Evolutionary conservation across 805 yeast species (phyloP).

Genomic region (Kodamaea laetipori): DNA sequence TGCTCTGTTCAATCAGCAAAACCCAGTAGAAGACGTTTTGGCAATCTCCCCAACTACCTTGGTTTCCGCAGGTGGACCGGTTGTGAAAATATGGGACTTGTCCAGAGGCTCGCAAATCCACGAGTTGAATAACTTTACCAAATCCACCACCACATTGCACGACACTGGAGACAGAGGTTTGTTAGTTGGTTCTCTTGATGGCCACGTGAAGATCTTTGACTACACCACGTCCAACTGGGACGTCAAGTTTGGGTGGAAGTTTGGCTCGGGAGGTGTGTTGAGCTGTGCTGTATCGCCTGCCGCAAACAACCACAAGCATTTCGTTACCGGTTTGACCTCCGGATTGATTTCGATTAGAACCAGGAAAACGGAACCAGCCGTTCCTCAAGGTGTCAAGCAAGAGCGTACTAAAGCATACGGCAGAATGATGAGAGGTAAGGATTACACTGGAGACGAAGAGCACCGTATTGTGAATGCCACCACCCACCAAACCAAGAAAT

Average conservation of each 20-base stretch:
- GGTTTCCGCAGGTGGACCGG: slow-evolving; percentile 78
- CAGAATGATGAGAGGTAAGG: slow-evolving; percentile 87
- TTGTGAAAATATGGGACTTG: slow-evolving; percentile 89
- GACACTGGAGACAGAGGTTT: slow-evolving; percentile 76
- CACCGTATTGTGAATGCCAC: slow-evolving; percentile 66
- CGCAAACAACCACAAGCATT: slow-evolving; percentile 61
- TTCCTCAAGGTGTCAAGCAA: slow-evolving; percentile 50
- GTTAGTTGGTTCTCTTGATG: slow-evolving; percentile 93
- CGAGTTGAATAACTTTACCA: slow-evolving; percentile 84
- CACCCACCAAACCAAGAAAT: slow-evolving; percentile 55
- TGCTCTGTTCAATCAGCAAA: slow-evolving; percentile 63
- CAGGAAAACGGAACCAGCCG: slow-evolving; percentile 66
- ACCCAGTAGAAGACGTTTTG: slow-evolving; percentile 84
- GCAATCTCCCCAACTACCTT: slow-evolving; percentile 75
- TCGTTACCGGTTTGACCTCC: slow-evolving; percentile 85
- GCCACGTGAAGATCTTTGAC: slow-evolving; percentile 95
- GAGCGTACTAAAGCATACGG: slow-evolving; percentile 65
- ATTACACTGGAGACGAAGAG: slow-evolving; percentile 88
- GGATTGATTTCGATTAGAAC: slow-evolving; percentile 90
- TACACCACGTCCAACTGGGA: slow-evolving; percentile 71
- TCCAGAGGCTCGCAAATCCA: slow-evolving; percentile 70
- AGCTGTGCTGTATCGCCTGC: slow-evolving; percentile 89
- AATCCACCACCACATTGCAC: slow-evolving; percentile 85
- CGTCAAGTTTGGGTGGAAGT: slow-evolving; percentile 96
- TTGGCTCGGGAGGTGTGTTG: slow-evolving; percentile 83